Percentiles rank a stretch among this genome's conserved stretches.
These are phyloP conservation scores for Paramecium biaurelia DNA, from an alignment of 73 alveolate species.

Conservation along the genomic window DNA sequence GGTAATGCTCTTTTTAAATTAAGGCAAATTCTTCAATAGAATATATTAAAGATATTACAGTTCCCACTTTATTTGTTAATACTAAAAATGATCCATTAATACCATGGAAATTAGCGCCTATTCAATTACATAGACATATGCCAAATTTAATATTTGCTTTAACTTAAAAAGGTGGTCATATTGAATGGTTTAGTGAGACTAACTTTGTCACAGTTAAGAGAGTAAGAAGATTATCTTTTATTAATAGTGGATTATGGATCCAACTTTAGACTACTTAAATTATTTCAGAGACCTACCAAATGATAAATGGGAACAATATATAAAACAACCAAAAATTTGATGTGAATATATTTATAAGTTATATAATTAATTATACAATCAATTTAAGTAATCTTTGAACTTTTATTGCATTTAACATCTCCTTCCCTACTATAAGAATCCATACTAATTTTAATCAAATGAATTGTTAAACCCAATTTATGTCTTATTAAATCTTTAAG, in stretches of 20 bases:
- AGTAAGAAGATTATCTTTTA: not conserved
- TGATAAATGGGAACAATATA: not conserved
- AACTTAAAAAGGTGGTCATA: constrained; percentile 62
- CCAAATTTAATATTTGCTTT: constrained; percentile 54
- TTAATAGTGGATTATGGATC: not conserved
- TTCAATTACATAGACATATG: not conserved
- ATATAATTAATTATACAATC: not conserved
- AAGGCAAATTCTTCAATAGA: constrained; percentile 4
- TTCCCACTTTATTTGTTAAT: constrained; percentile 49
- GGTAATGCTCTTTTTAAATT: not conserved
- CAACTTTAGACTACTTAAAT: not conserved
- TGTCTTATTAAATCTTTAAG: not conserved
- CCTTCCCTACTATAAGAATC: not conserved
- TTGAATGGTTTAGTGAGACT: constrained; percentile 50
- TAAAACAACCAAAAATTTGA: not conserved
- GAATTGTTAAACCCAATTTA: not conserved
- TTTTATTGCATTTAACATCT: not conserved
- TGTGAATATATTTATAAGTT: not conserved
- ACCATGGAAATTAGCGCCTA: not conserved
- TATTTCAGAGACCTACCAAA: not conserved
- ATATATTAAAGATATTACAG: not conserved
- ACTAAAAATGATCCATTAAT: constrained; percentile 59
- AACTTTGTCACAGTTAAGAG: not conserved
- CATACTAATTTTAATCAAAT: not conserved
- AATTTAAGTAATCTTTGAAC: not conserved